Evolutionary conservation across 768 basidiomycete species (phyloP), one percentile per base, ranked within the genome.

Genomic region (Pisolithus sp.): DNA sequence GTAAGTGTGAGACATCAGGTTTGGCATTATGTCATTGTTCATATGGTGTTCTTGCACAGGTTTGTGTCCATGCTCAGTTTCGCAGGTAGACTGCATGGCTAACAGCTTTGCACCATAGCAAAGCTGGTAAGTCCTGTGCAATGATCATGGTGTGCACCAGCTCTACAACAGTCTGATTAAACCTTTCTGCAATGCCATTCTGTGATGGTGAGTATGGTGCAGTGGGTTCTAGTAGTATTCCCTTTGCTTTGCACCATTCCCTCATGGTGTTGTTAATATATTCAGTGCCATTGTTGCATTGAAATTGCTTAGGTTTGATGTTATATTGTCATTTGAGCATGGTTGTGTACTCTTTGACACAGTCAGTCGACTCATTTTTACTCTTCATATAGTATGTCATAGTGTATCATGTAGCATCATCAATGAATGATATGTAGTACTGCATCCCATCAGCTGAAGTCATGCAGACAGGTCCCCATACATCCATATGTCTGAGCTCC

Each of bases 401-500:
- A 10, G 20, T 2, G 5, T 37, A 30, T 1, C 44, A n/a, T 30
- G 43, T 28, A 0, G 4, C 13, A 34, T 28, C 43, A 28, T 45
- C 43, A 2, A 45, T 28, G 4, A 6, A 44, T 45, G 49, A 53
- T 4, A 53, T 31, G 26, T 20, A 44, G 17, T 53, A 53, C 13
- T 12, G 2, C 4, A 23, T 5, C 4, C 0, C 5, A 17, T 51
- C 1, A 9, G 3, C 0, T 8, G 4, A 0, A 15, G 4, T 1
- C 3, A 6, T 28, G 5, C 1, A 1, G 2, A 20, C 34, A 6
- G 30, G 49, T 36, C 48, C 54, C 49, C 54, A 58, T 0, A 58
- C 21, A 17, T 58, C 49, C 1, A 43, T 49, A 21, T 58, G 50
- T 0, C 20, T 53, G 4, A 53, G 31, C 7, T 56, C 47, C 7